phyloP scores from a whole-genome alignment of 2,329 filamentous ascomycete genomes.

The Teratosphaeria viscida region DNA sequence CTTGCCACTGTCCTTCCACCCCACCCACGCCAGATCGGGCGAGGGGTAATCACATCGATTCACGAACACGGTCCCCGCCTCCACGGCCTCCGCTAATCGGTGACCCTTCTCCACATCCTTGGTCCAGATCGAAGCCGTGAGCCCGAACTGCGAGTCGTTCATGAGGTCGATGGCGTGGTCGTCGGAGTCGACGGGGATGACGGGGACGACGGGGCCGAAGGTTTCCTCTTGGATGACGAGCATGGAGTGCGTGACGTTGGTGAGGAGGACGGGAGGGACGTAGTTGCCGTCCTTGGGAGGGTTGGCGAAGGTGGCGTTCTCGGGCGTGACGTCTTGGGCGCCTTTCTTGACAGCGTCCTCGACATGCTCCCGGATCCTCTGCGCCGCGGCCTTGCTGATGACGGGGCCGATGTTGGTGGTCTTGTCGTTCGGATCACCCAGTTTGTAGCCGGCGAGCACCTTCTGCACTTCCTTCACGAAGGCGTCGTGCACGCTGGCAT shows the following conservation, averaged over 20 bases:
- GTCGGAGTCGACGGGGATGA: slow-evolving; percentile 76
- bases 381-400: slow-evolving; percentile 67
- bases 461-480: slow-evolving; percentile 72
- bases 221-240: slow-evolving; percentile 86
- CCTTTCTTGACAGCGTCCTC: slow-evolving; percentile 74
- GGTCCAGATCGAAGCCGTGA: slow-evolving; percentile 97
- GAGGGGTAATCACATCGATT: slow-evolving; percentile 89
- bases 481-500: slow-evolving; percentile 69
- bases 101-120: slow-evolving; percentile 70
- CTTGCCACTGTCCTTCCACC: slow-evolving; percentile 94
- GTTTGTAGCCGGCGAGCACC: slow-evolving; percentile 65
- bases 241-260: slow-evolving; percentile 72
- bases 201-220: slow-evolving; percentile 83
- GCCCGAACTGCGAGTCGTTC: slow-evolving; percentile 90
- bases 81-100: slow-evolving; percentile 66
- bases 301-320: slow-evolving; percentile 64
- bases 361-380: slow-evolving; percentile 67
- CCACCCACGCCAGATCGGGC: slow-evolving; percentile 56
- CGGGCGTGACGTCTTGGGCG: slow-evolving; percentile 72
- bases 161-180: slow-evolving; percentile 73
- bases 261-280: slow-evolving; percentile 74
- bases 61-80: slow-evolving; percentile 92
- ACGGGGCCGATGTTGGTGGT: slow-evolving; percentile 79
- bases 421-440: slow-evolving; percentile 78
- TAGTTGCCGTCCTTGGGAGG: slow-evolving; percentile 75